Base-by-base conservation (phyloP, 2,329 filamentous ascomycete species). In the Phyllosticta citriasiana region DNA sequence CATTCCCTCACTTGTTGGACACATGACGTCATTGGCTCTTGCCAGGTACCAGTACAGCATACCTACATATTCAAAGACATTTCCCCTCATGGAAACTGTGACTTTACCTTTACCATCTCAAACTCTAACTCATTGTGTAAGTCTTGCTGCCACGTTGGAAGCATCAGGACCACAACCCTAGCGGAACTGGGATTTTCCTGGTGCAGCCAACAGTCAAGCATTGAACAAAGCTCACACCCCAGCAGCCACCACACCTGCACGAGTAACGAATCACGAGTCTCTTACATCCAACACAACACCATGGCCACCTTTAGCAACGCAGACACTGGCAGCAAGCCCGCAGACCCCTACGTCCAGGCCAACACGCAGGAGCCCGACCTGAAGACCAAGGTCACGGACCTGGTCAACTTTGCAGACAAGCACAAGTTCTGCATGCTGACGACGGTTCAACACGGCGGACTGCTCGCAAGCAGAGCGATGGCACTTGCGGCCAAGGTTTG, bases 401-500 rank as follows among this genome's bases (percentile, higher is more conserved):
- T 96, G 50, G 78, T 81, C 67, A 77, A 79, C 14, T 96, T 96
- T 74, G 82, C 89, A 70, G 80, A 83, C 47, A 79, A 81, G 64
- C 83, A 81, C 78, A 96, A 95, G 76, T 95, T 91, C 72, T 89
- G 88, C 74, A 89, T 96, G 87, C 86, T 96, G 84, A 94, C 91
- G 8, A 95, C 91, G 24, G 85, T 87, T 56, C 78, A 82, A 2
- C 78, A 81, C 40, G 83, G 80, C 0, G 87, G 86, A 12, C 80
- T 85, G 57, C 78, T 96, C 14, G 85, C 88, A 4, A 92, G 88
- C n/a, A 81, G 91, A 65, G 90, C 87, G 73, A 96, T 96, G 91
- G 89, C 89, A 4, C 74, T 96, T 14, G 89, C 89, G 16, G 89
- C 84, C 14, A 88, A 88, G 75, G 89, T 91, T 78, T 33, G 77